Base-by-base conservation (phyloP, 148 eudicot species). In the Camellia sinensis region DNA sequence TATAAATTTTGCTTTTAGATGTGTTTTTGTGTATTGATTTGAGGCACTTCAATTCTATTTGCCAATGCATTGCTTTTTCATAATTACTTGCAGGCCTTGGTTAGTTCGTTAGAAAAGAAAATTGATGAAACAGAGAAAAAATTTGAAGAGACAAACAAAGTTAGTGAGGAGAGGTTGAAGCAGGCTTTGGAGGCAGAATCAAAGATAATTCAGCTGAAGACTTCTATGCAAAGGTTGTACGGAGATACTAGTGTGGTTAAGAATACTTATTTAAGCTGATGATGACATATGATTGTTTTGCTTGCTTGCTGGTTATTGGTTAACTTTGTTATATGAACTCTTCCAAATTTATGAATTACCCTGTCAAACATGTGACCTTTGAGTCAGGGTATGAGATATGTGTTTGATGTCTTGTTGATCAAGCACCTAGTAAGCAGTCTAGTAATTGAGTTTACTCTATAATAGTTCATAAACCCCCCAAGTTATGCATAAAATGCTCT, bases 181-280 rank as follows among this genome's bases (percentile, higher is more conserved):
- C 99, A 93, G 87, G 95, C 97, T 67, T 75, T 85, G 80, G 97
- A 92, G 57, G 97, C 98, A 77, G 99, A 96, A 80, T 85, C 98
- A 13, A 92, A 84, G 83, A 84, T 96, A 80, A 87, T 91, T 83
- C 90, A 88, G 69, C 81, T 96, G 82, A 96, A 96, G 81, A 91
- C 91, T 43, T 84, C 82, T 71, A 92, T 96, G 98, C 98, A 92
- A 81, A 96, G 92, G 99, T 96, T 50, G n/a, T 54, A 67, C 65
- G 17, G n/a, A 56, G 68, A 70, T 65, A 12, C 65, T 62, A 29
- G 41, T 50, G 71, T 68, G 6, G 21, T 53, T 68, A 63, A 41
- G 48, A 68, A 19, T 80, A 4, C 62, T 6, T 11, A 46, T 76
- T 29, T 53, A 72, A 60, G 1, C 18, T 22, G 8, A 10, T 71